Conservation (phyloP, 179 eudicot species). For the Beta corolliflora region DNA sequence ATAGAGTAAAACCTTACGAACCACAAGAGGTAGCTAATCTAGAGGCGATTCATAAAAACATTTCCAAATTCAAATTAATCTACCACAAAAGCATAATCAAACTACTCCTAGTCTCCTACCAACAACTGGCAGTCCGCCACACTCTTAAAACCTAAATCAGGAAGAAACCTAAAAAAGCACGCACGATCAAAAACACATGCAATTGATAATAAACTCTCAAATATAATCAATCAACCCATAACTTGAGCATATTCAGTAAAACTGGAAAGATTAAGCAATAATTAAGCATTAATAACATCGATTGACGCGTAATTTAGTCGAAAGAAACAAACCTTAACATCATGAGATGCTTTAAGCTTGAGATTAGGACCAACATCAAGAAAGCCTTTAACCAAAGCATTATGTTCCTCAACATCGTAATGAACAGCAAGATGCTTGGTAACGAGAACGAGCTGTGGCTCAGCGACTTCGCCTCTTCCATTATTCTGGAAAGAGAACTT, state of each 20-base stretch:
- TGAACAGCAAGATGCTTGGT: slow-evolving; percentile 62
- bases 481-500: slow-evolving; percentile 70
- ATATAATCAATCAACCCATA: not conserved
- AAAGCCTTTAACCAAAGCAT: slow-evolving; percentile 60
- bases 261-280: too few relatives aligned
- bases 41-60: not conserved
- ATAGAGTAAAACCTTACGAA: not conserved
- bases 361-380: slow-evolving; percentile 59
- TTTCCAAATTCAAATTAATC: not conserved
- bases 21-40: not conserved
- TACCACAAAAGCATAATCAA: not conserved
- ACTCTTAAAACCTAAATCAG: not conserved
- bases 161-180: not conserved
- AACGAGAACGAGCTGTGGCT: slow-evolving; percentile 59
- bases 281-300: too few relatives aligned
- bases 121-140: not conserved
- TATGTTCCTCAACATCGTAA: slow-evolving; percentile 67
- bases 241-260: not conserved
- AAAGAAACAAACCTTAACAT: slow-evolving; percentile 57
- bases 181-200: not conserved
- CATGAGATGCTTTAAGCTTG: slow-evolving; percentile 58
- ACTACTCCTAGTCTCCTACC: not conserved
- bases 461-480: slow-evolving; percentile 55
- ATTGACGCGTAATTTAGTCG: too few relatives aligned
- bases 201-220: not conserved